Conservation (phyloP, 192 early-diverging fungal species). For the Linderina pennispora region DNA sequence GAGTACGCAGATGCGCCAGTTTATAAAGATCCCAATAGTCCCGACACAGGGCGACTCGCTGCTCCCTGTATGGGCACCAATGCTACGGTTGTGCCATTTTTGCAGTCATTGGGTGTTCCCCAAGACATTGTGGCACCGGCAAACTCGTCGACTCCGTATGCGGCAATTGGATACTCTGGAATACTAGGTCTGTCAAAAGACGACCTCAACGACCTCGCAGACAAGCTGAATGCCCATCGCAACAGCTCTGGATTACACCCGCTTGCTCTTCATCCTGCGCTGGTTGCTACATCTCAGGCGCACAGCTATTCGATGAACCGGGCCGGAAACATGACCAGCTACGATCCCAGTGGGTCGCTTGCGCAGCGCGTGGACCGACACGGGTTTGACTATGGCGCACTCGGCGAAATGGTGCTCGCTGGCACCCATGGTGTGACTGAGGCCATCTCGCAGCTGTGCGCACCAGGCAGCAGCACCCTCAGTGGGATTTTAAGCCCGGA, state of each 20-base stretch:
- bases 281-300: slow-evolving; percentile 30
- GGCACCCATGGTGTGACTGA: slow-evolving; percentile 11
- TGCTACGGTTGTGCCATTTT: no score
- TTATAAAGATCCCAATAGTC: no score
- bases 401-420: slow-evolving; percentile 26
- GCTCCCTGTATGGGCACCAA: no score
- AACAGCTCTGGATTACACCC: slow-evolving; percentile 31
- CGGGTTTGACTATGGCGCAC: slow-evolving; percentile 15
- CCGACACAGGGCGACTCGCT: no score
- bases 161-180: slow-evolving; percentile 15
- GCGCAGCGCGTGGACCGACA: slow-evolving; percentile 20
- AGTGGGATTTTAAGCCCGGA: slow-evolving; percentile 21
- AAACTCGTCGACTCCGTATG: slow-evolving; percentile 16
- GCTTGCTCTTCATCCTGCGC: slow-evolving; percentile 20
- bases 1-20: no score
- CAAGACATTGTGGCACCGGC: slow-evolving; percentile 10
- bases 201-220: slow-evolving; percentile 34
- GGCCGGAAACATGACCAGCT: slow-evolving; percentile 35
- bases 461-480: slow-evolving; percentile 24
- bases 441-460: slow-evolving; percentile 14
- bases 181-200: slow-evolving; percentile 25
- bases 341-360: slow-evolving; percentile 7
- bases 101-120: no score
- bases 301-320: slow-evolving; percentile 46
- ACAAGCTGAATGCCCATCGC: slow-evolving; percentile 38